Conservation (phyloP, 2,329 filamentous ascomycete genomes). For the Tolypocladium ophioglossoides region DNA sequence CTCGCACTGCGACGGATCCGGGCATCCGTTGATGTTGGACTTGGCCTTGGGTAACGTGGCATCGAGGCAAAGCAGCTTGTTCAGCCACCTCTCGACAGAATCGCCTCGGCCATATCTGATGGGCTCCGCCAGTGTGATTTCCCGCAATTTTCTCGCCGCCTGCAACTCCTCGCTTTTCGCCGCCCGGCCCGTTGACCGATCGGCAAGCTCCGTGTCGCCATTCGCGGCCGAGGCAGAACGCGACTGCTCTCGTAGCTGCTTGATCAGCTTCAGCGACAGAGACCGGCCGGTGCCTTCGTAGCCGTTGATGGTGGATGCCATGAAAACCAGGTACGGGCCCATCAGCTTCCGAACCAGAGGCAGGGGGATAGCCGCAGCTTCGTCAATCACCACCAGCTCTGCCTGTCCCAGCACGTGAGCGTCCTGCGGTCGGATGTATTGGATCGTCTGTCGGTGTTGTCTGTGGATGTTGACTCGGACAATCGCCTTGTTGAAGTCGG, state of each 20-base stretch:
- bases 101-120: slow-evolving; percentile 92
- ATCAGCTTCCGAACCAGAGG: slow-evolving; percentile 89
- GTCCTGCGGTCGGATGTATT: slow-evolving; percentile 96
- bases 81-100: slow-evolving; percentile 90
- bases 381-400: slow-evolving; percentile 91
- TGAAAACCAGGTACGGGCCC: slow-evolving; percentile 95
- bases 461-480: slow-evolving; percentile 93
- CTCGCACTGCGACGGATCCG: slow-evolving; percentile 85
- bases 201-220: slow-evolving; percentile 57
- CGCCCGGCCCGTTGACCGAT: slow-evolving; percentile 67
- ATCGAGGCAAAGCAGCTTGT: slow-evolving; percentile 85
- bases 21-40: slow-evolving; percentile 64
- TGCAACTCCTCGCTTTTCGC: slow-evolving; percentile 52
- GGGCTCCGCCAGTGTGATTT: slow-evolving; percentile 87
- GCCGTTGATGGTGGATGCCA: slow-evolving; percentile 98
- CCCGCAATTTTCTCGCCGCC: slow-evolving; percentile 70
- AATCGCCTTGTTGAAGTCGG: slow-evolving; percentile 98
- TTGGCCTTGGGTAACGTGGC: slow-evolving; percentile 76
- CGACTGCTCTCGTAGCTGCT: slow-evolving; percentile 91
- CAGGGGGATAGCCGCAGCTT: slow-evolving; percentile 90
- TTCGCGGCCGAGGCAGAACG: slow-evolving; percentile 47
- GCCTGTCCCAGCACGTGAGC: slow-evolving; percentile 91
- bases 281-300: slow-evolving; percentile 96
- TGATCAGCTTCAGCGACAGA: slow-evolving; percentile 89
- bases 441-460: slow-evolving; percentile 92